Evolutionary conservation across 306 rosid genomes (phyloP).

Genomic region (Vigna unguiculata): DNA sequence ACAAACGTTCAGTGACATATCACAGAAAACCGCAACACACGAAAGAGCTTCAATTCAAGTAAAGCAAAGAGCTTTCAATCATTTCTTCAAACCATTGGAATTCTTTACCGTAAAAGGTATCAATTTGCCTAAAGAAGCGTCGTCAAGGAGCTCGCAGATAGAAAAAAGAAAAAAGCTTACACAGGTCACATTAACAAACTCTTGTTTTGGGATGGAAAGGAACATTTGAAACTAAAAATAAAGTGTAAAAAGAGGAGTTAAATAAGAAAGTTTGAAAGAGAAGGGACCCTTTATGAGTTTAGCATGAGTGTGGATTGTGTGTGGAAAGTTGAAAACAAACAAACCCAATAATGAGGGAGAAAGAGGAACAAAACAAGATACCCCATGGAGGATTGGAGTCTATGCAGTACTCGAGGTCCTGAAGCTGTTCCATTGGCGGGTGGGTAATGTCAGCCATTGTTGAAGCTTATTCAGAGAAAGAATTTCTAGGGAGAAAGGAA

Average conservation of each 20-base stretch:
- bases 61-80: constrained; percentile 1
- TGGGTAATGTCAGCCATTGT: constrained; percentile 80
- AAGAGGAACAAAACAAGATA: constrained; percentile 40
- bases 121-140: neutral
- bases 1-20: constrained; percentile 1
- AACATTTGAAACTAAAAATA: constrained; percentile 6
- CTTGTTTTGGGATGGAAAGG: neutral
- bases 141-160: neutral
- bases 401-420: constrained; percentile 88
- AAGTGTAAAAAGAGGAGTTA: constrained; percentile 19
- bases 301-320: constrained; percentile 3
- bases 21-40: neutral
- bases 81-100: constrained; percentile 10
- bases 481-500: constrained; percentile 42
- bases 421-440: constrained; percentile 87
- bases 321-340: constrained; percentile 1
- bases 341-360: constrained; percentile 8
- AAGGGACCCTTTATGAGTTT: constrained; percentile 29
- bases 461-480: constrained; percentile 51
- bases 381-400: constrained; percentile 93
- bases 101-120: constrained; percentile 18
- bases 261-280: neutral
- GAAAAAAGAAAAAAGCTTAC: neutral
- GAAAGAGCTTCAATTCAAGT: constrained; percentile 5
- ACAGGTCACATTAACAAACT: neutral